phyloP scores from a whole-genome alignment of 1,139 yeast species.

The Pichia cactophila region DNA sequence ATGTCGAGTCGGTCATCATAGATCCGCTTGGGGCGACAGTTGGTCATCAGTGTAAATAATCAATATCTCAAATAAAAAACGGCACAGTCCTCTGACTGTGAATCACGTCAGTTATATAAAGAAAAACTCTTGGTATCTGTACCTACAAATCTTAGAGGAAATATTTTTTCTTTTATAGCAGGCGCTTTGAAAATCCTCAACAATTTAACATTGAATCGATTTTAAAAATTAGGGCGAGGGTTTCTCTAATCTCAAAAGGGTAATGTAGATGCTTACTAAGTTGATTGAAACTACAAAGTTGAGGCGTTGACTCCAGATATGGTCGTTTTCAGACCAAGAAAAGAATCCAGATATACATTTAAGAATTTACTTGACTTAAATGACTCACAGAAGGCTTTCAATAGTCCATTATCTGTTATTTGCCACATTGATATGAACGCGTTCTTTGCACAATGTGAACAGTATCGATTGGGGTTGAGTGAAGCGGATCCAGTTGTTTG shows the following conservation, averaged over 20 bases:
- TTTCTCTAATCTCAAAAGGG: neutral
- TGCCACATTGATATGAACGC: constrained; percentile 91
- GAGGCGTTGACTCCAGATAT: neutral
- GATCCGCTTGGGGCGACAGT: constrained; percentile 60
- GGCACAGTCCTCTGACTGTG: neutral
- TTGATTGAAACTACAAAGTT: neutral
- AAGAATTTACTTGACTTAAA: constrained; percentile 43
- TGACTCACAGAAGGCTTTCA: constrained; percentile 38
- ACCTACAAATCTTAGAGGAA: neutral
- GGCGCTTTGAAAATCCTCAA: too few relatives aligned
- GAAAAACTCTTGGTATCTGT: neutral
- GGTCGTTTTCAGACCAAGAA: neutral
- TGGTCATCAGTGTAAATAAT: constrained; percentile 37
- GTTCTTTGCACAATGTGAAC: constrained; percentile 92
- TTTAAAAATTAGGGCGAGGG: neutral
- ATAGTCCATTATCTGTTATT: constrained; percentile 70
- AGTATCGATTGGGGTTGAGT: constrained; percentile 57
- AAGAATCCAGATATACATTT: constrained; percentile 35
- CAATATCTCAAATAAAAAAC: neutral
- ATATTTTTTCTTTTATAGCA: neutral
- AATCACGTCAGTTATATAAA: neutral
- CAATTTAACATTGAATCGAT: too few relatives aligned
- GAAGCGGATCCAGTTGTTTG: constrained; percentile 82
- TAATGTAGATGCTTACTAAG: neutral
- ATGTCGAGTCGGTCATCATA: constrained; percentile 49